Conservation (phyloP, 805 yeast genomes). For the Suhomyces vadensis region DNA sequence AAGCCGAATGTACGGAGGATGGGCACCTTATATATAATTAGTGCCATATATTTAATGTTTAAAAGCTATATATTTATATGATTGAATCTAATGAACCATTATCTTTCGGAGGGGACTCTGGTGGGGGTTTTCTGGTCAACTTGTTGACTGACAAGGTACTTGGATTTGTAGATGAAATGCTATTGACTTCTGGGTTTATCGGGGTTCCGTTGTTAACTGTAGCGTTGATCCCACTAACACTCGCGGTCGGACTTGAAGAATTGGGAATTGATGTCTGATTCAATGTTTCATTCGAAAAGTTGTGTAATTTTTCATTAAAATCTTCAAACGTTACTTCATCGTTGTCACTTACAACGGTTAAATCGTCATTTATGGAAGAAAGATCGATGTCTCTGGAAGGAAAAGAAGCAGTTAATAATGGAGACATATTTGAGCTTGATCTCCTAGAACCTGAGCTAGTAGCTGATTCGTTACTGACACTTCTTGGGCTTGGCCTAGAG, state of each 20-base stretch:
- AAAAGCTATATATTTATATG: not conserved
- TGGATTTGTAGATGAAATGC: not conserved
- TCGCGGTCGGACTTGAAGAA: constrained; percentile 13
- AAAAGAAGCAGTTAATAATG: not conserved
- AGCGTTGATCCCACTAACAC: constrained; percentile 11
- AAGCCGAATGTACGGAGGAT: constrained; percentile 89
- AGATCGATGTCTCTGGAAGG: not conserved
- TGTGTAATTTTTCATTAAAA: not conserved
- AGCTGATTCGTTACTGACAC: not conserved
- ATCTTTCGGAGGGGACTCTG: not conserved
- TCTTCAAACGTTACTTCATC: constrained; percentile 5
- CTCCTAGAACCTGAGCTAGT: not conserved
- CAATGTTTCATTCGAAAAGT: not conserved
- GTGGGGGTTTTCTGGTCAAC: constrained; percentile 11
- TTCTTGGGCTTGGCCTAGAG: not conserved
- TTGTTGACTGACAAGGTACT: not conserved
- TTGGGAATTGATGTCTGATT: constrained; percentile 3
- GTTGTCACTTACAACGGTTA: not conserved
- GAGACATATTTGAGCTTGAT: not conserved
- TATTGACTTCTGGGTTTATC: not conserved
- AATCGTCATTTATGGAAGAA: constrained; percentile 1
- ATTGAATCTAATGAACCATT: not conserved
- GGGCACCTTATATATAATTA: constrained; percentile 53
- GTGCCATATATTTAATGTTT: too few species aligned
- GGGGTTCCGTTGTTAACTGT: not conserved